A percentile compares a stretch with the other conserved stretches of the same genome.
These are phyloP conservation scores for Coleophoma crateriformis DNA, from an alignment of 2,329 filamentous ascomycete genomes.

Conservation along the genomic window DNA sequence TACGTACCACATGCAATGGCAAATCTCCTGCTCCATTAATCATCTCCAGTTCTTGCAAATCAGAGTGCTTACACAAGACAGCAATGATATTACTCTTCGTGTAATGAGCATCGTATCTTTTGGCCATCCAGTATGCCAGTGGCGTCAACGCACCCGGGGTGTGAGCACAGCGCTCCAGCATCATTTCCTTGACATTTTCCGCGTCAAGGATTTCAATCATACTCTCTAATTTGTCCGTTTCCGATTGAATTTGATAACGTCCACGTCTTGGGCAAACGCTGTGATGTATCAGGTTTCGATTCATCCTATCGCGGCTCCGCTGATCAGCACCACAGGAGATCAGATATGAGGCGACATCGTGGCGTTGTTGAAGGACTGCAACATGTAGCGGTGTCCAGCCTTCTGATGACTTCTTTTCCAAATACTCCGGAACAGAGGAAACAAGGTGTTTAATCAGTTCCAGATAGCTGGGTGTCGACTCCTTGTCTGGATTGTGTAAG, in stretches of 20 bases:
- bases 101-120: slow-evolving; percentile 4
- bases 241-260: background rate
- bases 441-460: slow-evolving; percentile 62
- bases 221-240: slow-evolving; percentile 30
- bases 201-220: slow-evolving; percentile 55
- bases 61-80: slow-evolving; percentile 47
- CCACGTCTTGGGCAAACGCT: slow-evolving; percentile 27
- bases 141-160: slow-evolving; percentile 53
- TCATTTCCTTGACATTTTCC: slow-evolving; percentile 49
- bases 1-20: slow-evolving; percentile 52
- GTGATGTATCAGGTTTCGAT: slow-evolving; percentile 65
- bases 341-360: slow-evolving; percentile 53
- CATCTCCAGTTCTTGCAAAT: slow-evolving; percentile 49
- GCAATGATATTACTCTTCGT: slow-evolving; percentile 36
- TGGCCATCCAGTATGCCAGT: slow-evolving; percentile 50
- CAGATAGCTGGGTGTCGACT: slow-evolving; percentile 31
- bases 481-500: slow-evolving; percentile 29
- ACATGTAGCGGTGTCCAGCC: slow-evolving; percentile 64
- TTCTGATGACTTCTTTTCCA: slow-evolving; percentile 55
- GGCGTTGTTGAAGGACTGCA: slow-evolving; percentile 52
- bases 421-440: slow-evolving; percentile 49
- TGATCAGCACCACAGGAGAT: slow-evolving; percentile 67
- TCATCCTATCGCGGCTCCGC: slow-evolving; percentile 50
- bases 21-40: slow-evolving; percentile 63
- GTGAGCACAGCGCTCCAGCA: slow-evolving; percentile 50